Base-by-base conservation (phyloP, 1,284 basidiomycete genomes). In the Ganoderma lucidum region DNA sequence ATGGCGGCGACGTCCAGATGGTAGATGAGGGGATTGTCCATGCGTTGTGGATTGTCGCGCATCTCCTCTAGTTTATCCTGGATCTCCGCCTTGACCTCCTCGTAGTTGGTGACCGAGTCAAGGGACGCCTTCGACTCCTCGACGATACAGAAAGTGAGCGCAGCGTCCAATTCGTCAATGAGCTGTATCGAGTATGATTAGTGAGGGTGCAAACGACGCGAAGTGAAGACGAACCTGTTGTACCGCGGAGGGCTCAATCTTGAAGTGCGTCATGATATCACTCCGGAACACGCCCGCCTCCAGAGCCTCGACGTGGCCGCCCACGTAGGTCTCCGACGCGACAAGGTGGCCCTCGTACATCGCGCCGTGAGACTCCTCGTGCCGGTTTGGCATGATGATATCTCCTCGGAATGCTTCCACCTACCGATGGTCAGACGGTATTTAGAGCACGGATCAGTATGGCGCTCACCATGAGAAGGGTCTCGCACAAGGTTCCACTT, bases 1-100 rank as follows among this genome's bases (percentile, higher is more conserved):
- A 99, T 99, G 74, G 98, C 98, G 1, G 98, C 98, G 71, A 99
- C 98, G 78, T 99, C 98, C 78, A 99, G 83, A 82, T 99, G 98
- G 82, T 99, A 99, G 79, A 99, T 99, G 74, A 99, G 90, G 0
- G 98, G 98, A 32, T 91, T 93, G 83, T 99, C 97, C 65, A 88
- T 87, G 23, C 97, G 94, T 64, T 90, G 87, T 0, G 98, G 97
- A 63, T 94, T 90, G 83, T 99, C 97, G 32, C 96, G 95, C 85
- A 99, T 93, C 71, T 90, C 80, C 79, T 98, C 96, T 30, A 99
- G 90, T 67, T 93, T 91, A 1, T 85, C 78, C 71, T 87, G 88
- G 71, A 99, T 98, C 74, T 93, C 83, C 12, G 80, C 83, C 77
- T 96, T 97, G 80, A 99, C 93, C 80, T 96, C 93, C 71, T 97